Evolutionary conservation across 305 asterid genomes (phyloP).

Genomic region (Stenogyne calaminthoides): DNA sequence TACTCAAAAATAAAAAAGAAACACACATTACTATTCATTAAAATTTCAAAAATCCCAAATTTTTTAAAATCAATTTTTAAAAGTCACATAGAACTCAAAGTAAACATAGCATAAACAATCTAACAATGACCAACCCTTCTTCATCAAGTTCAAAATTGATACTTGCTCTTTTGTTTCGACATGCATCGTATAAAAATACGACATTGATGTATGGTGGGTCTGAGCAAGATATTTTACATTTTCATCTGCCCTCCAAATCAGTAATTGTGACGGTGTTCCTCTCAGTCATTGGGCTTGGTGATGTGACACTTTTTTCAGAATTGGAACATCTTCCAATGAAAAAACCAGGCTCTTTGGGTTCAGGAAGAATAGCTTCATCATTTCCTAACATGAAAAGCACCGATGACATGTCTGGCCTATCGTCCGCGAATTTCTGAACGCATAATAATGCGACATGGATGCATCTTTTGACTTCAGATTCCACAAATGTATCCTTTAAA

Average conservation of each 20-base stretch:
- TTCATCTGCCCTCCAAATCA: slow-evolving; percentile 35
- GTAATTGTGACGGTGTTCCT: slow-evolving; percentile 25
- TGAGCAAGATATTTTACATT: no score
- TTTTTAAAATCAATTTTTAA: no score
- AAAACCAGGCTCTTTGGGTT: slow-evolving; percentile 42
- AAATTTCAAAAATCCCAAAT: no score
- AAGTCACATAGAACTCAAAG: no score
- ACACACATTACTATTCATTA: no score
- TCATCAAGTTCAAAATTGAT: no score
- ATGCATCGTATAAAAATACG: no score
- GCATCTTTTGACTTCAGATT: slow-evolving; percentile 41
- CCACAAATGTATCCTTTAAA: slow-evolving; percentile 22
- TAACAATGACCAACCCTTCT: no score
- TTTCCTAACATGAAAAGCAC: slow-evolving; percentile 43
- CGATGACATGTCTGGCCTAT: slow-evolving; percentile 41
- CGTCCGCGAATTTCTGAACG: slow-evolving; percentile 31
- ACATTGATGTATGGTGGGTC: no score
- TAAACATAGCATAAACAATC: no score
- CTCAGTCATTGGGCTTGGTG: neutral
- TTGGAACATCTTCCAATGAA: neutral
- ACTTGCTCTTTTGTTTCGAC: no score
- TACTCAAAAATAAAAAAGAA: no score
- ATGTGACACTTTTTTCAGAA: neutral
- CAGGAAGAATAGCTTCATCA: slow-evolving; percentile 34
- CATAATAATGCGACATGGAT: slow-evolving; percentile 45